Base-by-base conservation (phyloP, 2,329 filamentous ascomycete species). In the Botrytis fabae region DNA sequence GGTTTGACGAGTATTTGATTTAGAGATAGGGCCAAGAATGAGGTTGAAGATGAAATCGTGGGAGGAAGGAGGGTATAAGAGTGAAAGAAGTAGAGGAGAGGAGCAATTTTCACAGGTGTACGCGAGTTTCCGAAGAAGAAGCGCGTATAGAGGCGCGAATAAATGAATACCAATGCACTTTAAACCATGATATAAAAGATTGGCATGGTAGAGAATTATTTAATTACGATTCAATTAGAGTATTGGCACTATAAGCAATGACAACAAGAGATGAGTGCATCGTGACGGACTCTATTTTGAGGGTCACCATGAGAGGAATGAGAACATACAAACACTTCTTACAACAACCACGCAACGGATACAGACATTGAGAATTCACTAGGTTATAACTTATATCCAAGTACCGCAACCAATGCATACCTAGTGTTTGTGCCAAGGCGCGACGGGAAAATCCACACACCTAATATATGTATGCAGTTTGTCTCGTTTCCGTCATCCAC, bases 1-100 rank as follows among this genome's bases (percentile, higher is more conserved):
- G 93, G 93, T 94, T 97, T 77, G 87, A 92, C 77, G 85, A 90
- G 81, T 85, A 87, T 80, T 80, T 92, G 75, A 44, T 78, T 57
- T 80, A 76, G 77, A 42, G 54, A 51, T 2, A 10, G n/a, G 35
- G 35, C 35, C 38, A 32, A 35, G 57, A 35, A 35, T 28, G 61
- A 32, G 40, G 10, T 16, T n/a, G 28, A 28, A 40, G 18, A 32
- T n/a, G n/a, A n/a, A 18, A 7, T 9, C 38, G n/a, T n/a, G 22
- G 32, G 14, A 40, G 25, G 2, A 18, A 7, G 12, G 60, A 42
- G 5, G 10, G 35, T 12, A 38, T 8, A 25, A 38, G 9, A 44
- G 35, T 14, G 35, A 25, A 60, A 60, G 54, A 32, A 32, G 32
- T 22, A 25, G 7, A 22, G 22, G 25, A n/a, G 6, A 38, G 16